These are phyloP conservation scores for Sinapis alba DNA, from an alignment of 441 rosid genomes.

Conservation along the genomic window DNA sequence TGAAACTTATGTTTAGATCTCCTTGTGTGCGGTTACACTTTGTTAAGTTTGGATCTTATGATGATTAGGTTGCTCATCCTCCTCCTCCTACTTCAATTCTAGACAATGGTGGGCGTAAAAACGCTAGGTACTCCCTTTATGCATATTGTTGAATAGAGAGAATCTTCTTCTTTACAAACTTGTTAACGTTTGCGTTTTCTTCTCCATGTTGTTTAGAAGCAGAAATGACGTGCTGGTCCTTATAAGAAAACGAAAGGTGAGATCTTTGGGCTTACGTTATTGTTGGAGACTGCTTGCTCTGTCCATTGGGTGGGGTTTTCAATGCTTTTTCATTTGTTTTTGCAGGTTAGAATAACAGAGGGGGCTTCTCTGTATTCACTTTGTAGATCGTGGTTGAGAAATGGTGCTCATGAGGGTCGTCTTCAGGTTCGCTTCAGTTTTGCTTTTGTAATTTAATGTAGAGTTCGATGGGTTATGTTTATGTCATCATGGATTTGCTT, in stretches of 20 bases:
- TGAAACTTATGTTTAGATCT: too few species aligned
- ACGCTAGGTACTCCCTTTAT: constrained; percentile 50
- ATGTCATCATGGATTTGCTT: not conserved
- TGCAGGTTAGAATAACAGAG: constrained; percentile 67
- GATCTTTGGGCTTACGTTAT: constrained; percentile 7
- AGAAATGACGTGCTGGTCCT: constrained; percentile 49
- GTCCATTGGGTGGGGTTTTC: constrained; percentile 1
- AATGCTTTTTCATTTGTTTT: constrained; percentile 13
- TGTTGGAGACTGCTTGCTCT: not conserved
- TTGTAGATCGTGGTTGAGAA: constrained; percentile 92
- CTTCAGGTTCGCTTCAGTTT: constrained; percentile 54
- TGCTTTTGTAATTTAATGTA: not conserved
- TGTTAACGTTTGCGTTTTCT: constrained; percentile 3
- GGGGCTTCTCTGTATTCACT: constrained; percentile 80
- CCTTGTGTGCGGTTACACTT: too few species aligned
- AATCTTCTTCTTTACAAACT: not conserved
- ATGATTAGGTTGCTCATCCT: constrained; percentile 55
- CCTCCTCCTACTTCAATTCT: constrained; percentile 52
- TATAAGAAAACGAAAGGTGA: constrained; percentile 70
- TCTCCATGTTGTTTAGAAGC: constrained; percentile 43
- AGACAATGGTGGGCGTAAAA: constrained; percentile 57
- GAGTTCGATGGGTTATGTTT: not conserved
- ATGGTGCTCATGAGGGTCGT: constrained; percentile 79
- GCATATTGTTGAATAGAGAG: not conserved
- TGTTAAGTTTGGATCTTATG: too few species aligned